Base-by-base conservation (phyloP, 208 protist genomes). In the Trypanosoma cruzi region DNA sequence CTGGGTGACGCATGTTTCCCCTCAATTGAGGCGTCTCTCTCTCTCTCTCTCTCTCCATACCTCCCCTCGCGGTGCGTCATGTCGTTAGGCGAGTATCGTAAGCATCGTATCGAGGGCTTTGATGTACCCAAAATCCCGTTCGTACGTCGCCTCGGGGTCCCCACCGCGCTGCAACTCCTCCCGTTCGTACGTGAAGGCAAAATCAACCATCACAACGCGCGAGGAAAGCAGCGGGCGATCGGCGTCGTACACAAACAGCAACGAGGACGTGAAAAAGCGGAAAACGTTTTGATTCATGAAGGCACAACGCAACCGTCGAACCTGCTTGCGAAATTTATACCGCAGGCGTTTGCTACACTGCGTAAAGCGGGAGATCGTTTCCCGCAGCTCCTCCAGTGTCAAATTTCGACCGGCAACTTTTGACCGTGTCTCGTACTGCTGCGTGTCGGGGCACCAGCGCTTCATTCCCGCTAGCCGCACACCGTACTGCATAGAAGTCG, bases 171-270 rank as follows among this genome's bases (percentile, higher is more conserved):
- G 49, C 52, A 96, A 77, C 61, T 96, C 90, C 37, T 69, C 68
- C 18, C 77, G 73, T 55, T 93, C 86, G 69, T 96, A 96, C 3
- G 90, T 92, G 76, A 89, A 96, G 14, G 90, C 90, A 64, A 96
- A 96, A 76, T 96, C 90, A 0, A 96, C 86, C 90, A 96, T 96
- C 40, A 88, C 85, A 36, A 96, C 67, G 0, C 90, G 90, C 26
- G 73, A 69, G n/a, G 86, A 93, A 29, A 73, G 22, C n/a, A 86
- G 37, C 24, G 90, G 84, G 16, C 73, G 59, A 26, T 78, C 85
- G 16, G 81, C 85, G 70, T 96, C 90, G 74, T 93, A 96, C 29
- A 96, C 84, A 79, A 96, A 91, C 54, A 96, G 66, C 57, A 96
- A 65, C 36, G 90, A 96, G 20, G 90, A 96, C 20, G 90, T 96